Evolutionary conservation across 768 basidiomycete species (phyloP), one percentile per base, ranked within the genome.

Genomic region (Ephemerocybe angulata): DNA sequence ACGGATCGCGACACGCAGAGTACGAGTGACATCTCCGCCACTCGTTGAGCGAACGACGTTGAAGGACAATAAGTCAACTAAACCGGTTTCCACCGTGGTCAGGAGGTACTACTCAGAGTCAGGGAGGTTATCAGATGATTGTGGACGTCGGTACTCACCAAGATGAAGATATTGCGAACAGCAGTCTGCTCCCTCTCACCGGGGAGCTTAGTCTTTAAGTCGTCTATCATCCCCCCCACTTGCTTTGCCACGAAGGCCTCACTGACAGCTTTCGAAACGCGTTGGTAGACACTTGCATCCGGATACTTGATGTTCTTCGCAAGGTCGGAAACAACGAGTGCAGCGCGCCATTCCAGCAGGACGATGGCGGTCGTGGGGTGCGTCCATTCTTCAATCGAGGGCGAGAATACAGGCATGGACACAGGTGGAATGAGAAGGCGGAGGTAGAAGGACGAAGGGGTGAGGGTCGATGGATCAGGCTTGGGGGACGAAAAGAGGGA

Each of bases 291-390:
- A 50, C 76, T 80, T 0, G 85, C 77, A 63, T 90, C 87, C 0
- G 70, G 60, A n/a, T 73, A 71, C 5, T 52, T 46, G 4, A 61
- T 57, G 25, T 71, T 70, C 48, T 69, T 68, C 0, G 73, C 77
- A 28, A 72, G 64, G 25, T 79, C 75, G 29, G 74, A 70, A 1
- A 90, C 81, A 13, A 85, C 62, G 13, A 79, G 67, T 0, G 85
- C 86, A 0, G 88, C 89, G 30, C 88, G 81, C 73, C 79, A 80
- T 58, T 86, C 85, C 5, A 91, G 71, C 0, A 88, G 71, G 6
- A 68, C 57, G 24, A 86, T 75, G 17, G 77, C 55, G 2, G 67
- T 69, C 15, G 60, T 59, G 3, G 76, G 68, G 35, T 75, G 6
- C 7, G 7, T 70, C 78, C 77, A 72, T 28, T 58, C 58, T 13